Percentiles rank a stretch among this genome's conserved stretches.
phyloP scores from a whole-genome alignment of 768 basidiomycete genomes.

The Collybia sordida region DNA sequence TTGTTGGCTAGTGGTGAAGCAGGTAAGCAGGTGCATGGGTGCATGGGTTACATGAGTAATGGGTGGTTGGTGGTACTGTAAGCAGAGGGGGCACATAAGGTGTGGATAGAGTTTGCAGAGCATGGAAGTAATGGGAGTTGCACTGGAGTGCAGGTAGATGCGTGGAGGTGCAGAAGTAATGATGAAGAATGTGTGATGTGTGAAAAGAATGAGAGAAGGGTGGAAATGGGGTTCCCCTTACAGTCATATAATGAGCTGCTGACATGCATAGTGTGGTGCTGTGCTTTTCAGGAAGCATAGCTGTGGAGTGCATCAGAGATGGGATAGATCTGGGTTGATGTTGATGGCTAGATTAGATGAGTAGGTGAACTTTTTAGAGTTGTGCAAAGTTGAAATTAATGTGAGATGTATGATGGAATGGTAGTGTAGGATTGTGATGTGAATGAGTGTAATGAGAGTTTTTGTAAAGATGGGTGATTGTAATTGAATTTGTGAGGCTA shows the following conservation, averaged over 20 bases:
- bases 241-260: too few relatives aligned
- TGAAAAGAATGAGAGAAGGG: conserved; percentile 54
- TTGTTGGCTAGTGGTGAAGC: too few relatives aligned
- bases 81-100: too few relatives aligned
- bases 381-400: conserved; percentile 45
- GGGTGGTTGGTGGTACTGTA: too few relatives aligned
- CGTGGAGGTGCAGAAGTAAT: conserved; percentile 58
- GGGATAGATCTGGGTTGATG: too few relatives aligned
- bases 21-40: too few relatives aligned
- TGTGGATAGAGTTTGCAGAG: too few relatives aligned
- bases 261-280: too few relatives aligned
- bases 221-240: too few relatives aligned
- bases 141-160: conserved; percentile 55
- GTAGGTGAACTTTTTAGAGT: conserved; percentile 63
- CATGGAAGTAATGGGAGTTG: too few relatives aligned
- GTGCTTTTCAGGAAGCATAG: conserved; percentile 47
- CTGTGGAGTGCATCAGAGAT: conserved; percentile 68
- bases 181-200: conserved; percentile 43
- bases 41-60: too few relatives aligned
- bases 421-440: conserved; percentile 1
- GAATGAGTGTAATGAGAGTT: conserved; percentile 65
- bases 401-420: not conserved
- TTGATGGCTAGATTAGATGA: too few relatives aligned
- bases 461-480: conserved; percentile 74
- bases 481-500: conserved; percentile 76